Evolutionary conservation across 2,329 filamentous ascomycete species (phyloP).

Genomic region (Helicocarpus griseus): DNA sequence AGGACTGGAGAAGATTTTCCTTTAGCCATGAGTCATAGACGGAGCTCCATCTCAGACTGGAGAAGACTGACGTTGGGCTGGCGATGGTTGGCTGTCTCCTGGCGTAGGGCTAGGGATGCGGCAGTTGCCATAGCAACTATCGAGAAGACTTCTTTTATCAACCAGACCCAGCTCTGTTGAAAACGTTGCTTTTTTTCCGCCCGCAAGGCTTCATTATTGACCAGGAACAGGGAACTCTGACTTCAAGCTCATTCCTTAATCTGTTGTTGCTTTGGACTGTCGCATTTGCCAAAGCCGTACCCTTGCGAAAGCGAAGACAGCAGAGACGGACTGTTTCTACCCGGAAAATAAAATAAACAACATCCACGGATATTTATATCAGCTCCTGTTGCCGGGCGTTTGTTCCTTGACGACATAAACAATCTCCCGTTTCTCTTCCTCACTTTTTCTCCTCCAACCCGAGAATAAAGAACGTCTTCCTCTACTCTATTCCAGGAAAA

Average conservation of each 20-base stretch:
- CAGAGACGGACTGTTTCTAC: not conserved
- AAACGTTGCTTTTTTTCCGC: not conserved
- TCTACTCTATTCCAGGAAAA: no score
- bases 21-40: not conserved
- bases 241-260: constrained; percentile 17
- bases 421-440: not conserved
- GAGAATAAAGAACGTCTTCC: not conserved
- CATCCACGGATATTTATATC: not conserved
- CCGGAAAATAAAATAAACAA: not conserved
- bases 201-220: constrained; percentile 2
- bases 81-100: not conserved
- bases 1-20: not conserved
- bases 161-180: not conserved
- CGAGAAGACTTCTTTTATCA: constrained; percentile 13
- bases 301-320: not conserved
- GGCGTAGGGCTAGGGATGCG: not conserved
- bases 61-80: not conserved
- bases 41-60: not conserved
- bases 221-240: constrained; percentile 10
- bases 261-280: not conserved
- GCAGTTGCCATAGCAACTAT: constrained; percentile 34
- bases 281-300: not conserved
- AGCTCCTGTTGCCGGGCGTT: not conserved
- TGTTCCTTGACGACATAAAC: not conserved
- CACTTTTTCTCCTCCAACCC: not conserved